These are phyloP conservation scores for Kodamaea restingae DNA, from an alignment of 805 yeast genomes.

Conservation along the genomic window DNA sequence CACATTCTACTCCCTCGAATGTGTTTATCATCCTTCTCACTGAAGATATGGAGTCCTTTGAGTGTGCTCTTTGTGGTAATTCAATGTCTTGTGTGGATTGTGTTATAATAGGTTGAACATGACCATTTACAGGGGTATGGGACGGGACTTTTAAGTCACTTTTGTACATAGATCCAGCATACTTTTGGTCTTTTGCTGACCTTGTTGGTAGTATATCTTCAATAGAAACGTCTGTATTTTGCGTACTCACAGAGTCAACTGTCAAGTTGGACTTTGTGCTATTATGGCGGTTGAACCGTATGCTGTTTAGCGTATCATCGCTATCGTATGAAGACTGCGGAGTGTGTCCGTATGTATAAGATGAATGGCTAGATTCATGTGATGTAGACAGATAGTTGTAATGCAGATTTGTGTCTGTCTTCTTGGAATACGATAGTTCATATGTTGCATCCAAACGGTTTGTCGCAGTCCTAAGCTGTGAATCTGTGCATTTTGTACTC, in stretches of 20 bases:
- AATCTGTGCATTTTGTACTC: not conserved
- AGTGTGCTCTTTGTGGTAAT: not conserved
- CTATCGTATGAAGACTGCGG: slow-evolving; percentile 1
- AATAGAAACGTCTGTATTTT: slow-evolving; percentile 7
- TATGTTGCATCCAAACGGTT: too few species aligned
- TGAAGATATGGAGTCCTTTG: not conserved
- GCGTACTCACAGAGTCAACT: slow-evolving; percentile 6
- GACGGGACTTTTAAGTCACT: too few species aligned
- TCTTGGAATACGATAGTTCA: too few species aligned
- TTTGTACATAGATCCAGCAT: too few species aligned
- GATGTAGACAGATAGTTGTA: too few species aligned
- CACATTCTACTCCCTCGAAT: not conserved
- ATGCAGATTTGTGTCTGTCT: too few species aligned
- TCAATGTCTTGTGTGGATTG: too few species aligned
- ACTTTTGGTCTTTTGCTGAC: not conserved
- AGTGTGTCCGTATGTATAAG: not conserved
- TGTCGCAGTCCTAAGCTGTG: too few species aligned
- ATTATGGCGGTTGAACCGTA: slow-evolving; percentile 6
- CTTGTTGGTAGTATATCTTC: not conserved
- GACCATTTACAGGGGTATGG: too few species aligned
- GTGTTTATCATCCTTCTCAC: slow-evolving; percentile 1
- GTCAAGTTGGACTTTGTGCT: slow-evolving; percentile 13
- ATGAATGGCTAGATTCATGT: too few species aligned
- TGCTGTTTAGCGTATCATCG: slow-evolving; percentile 8
- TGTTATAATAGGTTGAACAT: too few species aligned